Conservation (phyloP, 768 basidiomycete species). For the Tubosaeta sp. region DNA sequence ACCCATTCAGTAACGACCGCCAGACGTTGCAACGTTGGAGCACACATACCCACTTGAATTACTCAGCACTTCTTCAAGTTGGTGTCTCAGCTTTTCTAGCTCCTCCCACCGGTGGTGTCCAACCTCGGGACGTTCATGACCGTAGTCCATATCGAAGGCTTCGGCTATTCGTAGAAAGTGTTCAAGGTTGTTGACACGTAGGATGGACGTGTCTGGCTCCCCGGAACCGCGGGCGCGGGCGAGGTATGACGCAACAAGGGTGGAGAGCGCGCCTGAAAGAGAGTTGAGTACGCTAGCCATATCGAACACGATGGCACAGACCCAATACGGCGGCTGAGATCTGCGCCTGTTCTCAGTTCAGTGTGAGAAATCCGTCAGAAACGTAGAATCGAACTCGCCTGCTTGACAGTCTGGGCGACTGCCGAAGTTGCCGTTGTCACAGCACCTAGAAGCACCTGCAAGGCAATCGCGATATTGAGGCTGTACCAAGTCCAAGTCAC, state of each 20-base stretch:
- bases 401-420: slow-evolving; percentile 34
- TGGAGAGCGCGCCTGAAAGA: slow-evolving; percentile 55
- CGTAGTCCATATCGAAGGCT: slow-evolving; percentile 57
- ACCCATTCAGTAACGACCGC: background rate
- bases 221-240: slow-evolving; percentile 65
- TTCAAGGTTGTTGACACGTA: slow-evolving; percentile 56
- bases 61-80: slow-evolving; percentile 29
- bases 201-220: slow-evolving; percentile 61
- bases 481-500: slow-evolving; percentile 30
- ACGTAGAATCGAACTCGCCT: slow-evolving; percentile 29
- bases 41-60: slow-evolving; percentile 22
- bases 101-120: slow-evolving; percentile 7
- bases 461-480: slow-evolving; percentile 48
- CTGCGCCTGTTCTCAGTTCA: slow-evolving; percentile 27
- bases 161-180: slow-evolving; percentile 60
- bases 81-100: slow-evolving; percentile 13
- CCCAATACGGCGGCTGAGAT: slow-evolving; percentile 39
- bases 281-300: background rate
- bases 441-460: slow-evolving; percentile 63
- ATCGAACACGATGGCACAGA: slow-evolving; percentile 11
- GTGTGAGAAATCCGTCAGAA: background rate
- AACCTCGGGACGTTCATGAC: slow-evolving; percentile 27
- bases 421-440: slow-evolving; percentile 64
- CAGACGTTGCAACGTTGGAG: background rate
- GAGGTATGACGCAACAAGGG: slow-evolving; percentile 68